Evolutionary conservation across 441 rosid genomes (phyloP), one percentile per base, ranked within the genome.

Genomic region (Brassica hybrid): DNA sequence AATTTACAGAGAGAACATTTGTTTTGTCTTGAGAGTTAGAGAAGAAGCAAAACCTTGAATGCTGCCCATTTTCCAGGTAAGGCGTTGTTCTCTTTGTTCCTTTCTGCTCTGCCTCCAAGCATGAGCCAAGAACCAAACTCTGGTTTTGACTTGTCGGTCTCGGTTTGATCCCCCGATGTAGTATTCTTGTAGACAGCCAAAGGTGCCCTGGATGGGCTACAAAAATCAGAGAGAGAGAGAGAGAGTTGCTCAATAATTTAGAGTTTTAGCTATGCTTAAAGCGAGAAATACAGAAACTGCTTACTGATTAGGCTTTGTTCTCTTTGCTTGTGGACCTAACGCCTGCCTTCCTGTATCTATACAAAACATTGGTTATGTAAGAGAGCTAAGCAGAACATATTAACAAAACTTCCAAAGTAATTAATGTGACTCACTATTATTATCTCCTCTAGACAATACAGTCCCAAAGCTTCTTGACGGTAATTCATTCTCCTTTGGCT

Each of bases 31-130:
- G 57, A 67, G 27, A 6, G 71, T 4, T 25, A 58, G 19, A 9
- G 16, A 3, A 76, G 58, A 56, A 62, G 6, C 9, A 72, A 58
- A 6, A 72, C 97, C 97, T 91, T 92, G 75, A 82, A 83, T 16
- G 91, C 74, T 38, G 2, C 3, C 43, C 12, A 38, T 38, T 38
- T 38, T 10, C 43, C 11, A 38, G 43, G 12, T 38, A 83, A 32
- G 18, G 91, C 84, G 74, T 74, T 90, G 70, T 95, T 95, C 84
- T 95, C 98, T 84, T 95, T 95, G 87, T 94, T 93, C 78, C 99
- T 93, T 81, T 94, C 94, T 67, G 88, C 88, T 73, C 84, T 85
- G 71, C 80, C 74, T 63, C 97, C 98, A 54, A 94, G 91, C 75
- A 66, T 84, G 41, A 67, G 80, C 99, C 98, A 94, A 2, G 85